Conservation (phyloP, 352 stramenopile genomes). For the Pythium aphanidermatum region DNA sequence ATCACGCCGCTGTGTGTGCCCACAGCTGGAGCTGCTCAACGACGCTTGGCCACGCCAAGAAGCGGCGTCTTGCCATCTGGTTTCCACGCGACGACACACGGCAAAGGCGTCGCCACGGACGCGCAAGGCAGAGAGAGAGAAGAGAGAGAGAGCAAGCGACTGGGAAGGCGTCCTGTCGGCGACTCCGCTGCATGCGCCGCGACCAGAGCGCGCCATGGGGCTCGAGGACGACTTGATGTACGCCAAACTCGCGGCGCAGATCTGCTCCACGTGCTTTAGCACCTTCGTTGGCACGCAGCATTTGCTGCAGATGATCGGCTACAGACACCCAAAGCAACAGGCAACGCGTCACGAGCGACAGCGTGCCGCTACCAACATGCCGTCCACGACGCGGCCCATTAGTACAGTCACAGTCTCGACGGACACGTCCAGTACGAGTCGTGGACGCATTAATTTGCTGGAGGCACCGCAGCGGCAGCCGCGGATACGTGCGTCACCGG, state of each 20-base stretch:
- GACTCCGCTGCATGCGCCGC: not conserved
- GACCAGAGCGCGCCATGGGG: no score
- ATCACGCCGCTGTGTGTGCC: not conserved
- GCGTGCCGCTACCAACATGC: conserved; percentile 2
- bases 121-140: no score
- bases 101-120: not conserved
- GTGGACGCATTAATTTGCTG: conserved; percentile 15
- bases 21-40: conserved; percentile 1
- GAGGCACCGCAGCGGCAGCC: conserved; percentile 3
- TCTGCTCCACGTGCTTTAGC: conserved; percentile 60
- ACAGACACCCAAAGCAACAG: conserved; percentile 8
- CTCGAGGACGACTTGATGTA: conserved; percentile 30
- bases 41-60: no score
- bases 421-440: conserved; percentile 7
- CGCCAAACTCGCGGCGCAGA: conserved; percentile 58
- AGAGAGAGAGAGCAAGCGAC: no score
- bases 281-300: conserved; percentile 63
- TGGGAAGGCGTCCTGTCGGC: no score
- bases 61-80: not conserved
- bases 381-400: conserved; percentile 4
- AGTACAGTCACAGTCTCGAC: conserved; percentile 7
- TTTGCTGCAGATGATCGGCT: conserved; percentile 39
- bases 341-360: not conserved
- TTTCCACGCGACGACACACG: not conserved
- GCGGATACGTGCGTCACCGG: conserved; percentile 28